Percentiles rank a stretch among this genome's conserved stretches.
Evolutionary conservation across 163 green algal species (phyloP).

Genomic region (Chloroidium sp.): DNA sequence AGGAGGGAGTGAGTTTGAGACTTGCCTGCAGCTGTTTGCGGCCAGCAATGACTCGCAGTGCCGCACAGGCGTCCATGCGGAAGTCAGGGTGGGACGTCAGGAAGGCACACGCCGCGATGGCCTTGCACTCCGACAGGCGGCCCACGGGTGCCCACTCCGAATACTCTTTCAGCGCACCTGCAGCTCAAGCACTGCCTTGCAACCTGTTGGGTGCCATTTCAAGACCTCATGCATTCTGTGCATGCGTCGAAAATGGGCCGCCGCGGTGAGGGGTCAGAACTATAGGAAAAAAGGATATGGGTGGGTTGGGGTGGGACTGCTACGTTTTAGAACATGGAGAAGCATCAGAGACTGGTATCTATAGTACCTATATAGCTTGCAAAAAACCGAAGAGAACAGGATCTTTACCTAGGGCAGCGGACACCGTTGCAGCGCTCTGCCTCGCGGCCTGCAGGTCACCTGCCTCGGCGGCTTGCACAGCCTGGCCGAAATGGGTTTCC

Average conservation of each 20-base stretch:
- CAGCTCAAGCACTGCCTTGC: background rate
- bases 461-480: conserved; percentile 15
- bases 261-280: too few species aligned
- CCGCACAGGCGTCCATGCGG: conserved; percentile 43
- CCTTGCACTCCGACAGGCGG: conserved; percentile 30
- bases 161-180: conserved; percentile 38
- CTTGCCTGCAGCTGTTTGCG: background rate
- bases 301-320: too few species aligned
- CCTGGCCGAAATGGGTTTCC: conserved; percentile 48
- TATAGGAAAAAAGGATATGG: too few species aligned
- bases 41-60: conserved; percentile 24
- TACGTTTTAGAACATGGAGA: too few species aligned
- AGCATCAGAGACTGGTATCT: too few species aligned
- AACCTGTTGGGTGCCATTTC: too few species aligned
- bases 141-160: conserved; percentile 69
- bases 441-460: conserved; percentile 15
- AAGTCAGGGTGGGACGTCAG: conserved; percentile 54
- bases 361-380: too few species aligned
- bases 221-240: too few species aligned
- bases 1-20: too few species aligned
- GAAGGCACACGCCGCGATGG: conserved; percentile 57
- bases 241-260: too few species aligned
- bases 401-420: conserved; percentile 36
- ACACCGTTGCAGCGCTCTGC: conserved; percentile 46
- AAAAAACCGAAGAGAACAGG: background rate